Conservation (phyloP, 345 rosid species). For the Citrus mangshanensis region DNA sequence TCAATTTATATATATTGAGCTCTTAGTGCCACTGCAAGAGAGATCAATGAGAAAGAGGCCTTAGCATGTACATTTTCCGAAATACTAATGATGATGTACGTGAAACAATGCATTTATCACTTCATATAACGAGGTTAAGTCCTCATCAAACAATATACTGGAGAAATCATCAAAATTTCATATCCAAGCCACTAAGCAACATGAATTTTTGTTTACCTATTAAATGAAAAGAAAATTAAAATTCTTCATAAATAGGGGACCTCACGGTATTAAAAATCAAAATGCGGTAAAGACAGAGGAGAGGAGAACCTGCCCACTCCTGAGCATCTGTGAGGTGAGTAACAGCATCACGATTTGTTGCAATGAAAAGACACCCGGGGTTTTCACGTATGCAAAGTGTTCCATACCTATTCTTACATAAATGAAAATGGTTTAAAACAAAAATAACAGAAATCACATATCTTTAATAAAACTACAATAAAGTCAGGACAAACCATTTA, state of each 20-base stretch:
- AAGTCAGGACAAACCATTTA: too few species aligned
- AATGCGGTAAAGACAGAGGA: background rate
- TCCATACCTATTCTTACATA: constrained; percentile 59
- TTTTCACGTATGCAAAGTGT: constrained; percentile 92
- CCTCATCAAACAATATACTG: background rate
- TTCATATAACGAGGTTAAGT: background rate
- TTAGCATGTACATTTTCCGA: background rate
- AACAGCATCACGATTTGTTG: constrained; percentile 92
- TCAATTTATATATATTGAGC: background rate
- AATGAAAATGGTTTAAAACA: background rate
- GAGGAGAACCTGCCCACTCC: constrained; percentile 89
- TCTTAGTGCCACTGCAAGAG: background rate
- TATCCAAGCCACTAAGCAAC: background rate
- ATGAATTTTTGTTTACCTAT: background rate
- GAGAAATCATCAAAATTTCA: background rate
- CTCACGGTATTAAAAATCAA: background rate
- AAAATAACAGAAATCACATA: background rate
- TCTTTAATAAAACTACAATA: background rate
- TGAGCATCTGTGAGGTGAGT: constrained; percentile 94
- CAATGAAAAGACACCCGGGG: constrained; percentile 92
- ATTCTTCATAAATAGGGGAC: background rate
- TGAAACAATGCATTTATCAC: background rate
- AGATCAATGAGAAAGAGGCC: background rate
- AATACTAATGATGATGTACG: background rate
- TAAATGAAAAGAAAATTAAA: background rate